Base-by-base conservation (phyloP, 352 stramenopile genomes). In the Phytophthora aleatoria region DNA sequence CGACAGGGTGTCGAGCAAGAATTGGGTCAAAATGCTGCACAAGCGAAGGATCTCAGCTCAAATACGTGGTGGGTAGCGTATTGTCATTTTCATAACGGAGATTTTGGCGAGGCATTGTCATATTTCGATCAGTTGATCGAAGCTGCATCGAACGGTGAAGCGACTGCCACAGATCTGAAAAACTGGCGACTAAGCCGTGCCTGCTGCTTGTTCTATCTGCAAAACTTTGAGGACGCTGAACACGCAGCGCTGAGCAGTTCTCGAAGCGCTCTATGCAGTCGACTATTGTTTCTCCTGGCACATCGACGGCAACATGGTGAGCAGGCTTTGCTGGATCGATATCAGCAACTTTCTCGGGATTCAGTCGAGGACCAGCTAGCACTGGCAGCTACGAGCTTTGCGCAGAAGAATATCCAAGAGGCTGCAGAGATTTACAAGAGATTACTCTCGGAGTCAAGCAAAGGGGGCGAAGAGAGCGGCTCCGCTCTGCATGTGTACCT, bases 271-370 rank as follows among this genome's bases (percentile, higher is more conserved):
- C 57, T 90, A 3, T 87, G 80, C 64, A 83, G 88, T 58, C 76
- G 81, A 0, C 57, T 90, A 13, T 36, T 90, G 10, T 90, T 79
- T 50, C 58, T 90, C 5, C 50, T 86, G 2, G 73, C 74, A 0
- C 67, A 87, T 49, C 39, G 44, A 20, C 61, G 66, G 36, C 36
- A 77, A 20, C 64, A 83, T 11, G 48, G 56, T 2, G 90, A 97
- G 42, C 88, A 92, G 39, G 59, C 97, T 7, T 82, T 98, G 38
- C 70, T 94, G 27, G 94, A 98, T 66, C 91, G 76, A 30, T 85
- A 87, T 52, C 61, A 82, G 31, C 73, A 81, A 11, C 68, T 90
- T 15, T 73, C 72, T 3, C 47, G 56, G 10, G 16, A 60, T 6
- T 70, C 50, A 2, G 50, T 63, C 10, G 41, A 66, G 31, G 76